phyloP scores from a whole-genome alignment of 306 rosid species.

The Vigna trinervia region DNA sequence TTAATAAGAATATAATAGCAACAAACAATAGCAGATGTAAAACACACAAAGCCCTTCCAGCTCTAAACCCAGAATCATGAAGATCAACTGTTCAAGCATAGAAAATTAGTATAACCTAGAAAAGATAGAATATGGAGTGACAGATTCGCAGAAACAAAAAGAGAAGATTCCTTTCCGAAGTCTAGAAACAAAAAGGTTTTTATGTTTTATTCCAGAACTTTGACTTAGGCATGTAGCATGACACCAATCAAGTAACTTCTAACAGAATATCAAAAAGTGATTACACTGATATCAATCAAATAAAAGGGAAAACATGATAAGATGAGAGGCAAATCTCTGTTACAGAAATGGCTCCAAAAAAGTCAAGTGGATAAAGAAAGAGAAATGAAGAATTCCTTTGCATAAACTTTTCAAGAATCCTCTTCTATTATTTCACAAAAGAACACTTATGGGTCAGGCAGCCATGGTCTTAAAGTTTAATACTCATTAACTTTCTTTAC shows the following conservation, averaged over 20 bases:
- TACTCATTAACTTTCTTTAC: conserved; percentile 11
- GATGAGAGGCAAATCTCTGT: not conserved
- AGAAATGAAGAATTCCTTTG: conserved; percentile 26
- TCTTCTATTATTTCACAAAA: conserved; percentile 16
- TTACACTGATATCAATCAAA: conserved; percentile 4
- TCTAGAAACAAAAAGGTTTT: not conserved
- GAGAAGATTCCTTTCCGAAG: conserved; percentile 1
- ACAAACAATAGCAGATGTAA: conserved; percentile 21
- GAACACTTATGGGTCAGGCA: not conserved
- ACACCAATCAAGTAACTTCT: conserved; percentile 1
- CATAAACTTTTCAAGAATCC: conserved; percentile 15
- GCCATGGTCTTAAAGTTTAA: conserved; percentile 23
- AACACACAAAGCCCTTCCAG: conserved; percentile 28
- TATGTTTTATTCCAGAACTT: conserved; percentile 20
- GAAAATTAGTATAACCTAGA: conserved; percentile 9
- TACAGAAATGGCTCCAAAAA: conserved; percentile 33
- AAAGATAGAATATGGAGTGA: conserved; percentile 23
- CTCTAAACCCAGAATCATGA: conserved; percentile 21
- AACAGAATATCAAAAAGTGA: not conserved
- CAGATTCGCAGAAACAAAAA: conserved; percentile 20
- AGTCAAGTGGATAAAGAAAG: not conserved
- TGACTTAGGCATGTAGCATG: not conserved
- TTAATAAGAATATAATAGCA: conserved; percentile 16
- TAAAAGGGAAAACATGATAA: conserved; percentile 7
- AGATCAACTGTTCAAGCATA: not conserved